Evolutionary conservation across 129 eudicot species (phyloP).

Genomic region (Tagetes patula): DNA sequence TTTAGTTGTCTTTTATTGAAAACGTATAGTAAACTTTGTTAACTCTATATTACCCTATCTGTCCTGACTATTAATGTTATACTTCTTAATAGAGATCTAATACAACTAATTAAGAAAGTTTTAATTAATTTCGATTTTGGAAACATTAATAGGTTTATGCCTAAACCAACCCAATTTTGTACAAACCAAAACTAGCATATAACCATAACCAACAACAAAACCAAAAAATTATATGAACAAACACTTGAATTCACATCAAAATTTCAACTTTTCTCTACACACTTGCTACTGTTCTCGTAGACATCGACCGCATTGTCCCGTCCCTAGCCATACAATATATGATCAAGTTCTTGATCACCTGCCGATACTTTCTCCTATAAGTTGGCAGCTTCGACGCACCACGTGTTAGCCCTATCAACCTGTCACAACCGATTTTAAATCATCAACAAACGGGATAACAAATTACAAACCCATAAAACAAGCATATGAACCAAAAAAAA

Average conservation of each 20-base stretch:
- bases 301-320: constrained; percentile 52
- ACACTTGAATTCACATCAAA: constrained; percentile 25
- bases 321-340: constrained; percentile 44
- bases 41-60: too few species aligned
- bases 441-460: neutral
- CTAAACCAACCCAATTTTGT: constrained; percentile 20
- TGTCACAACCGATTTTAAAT: constrained; percentile 21
- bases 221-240: constrained; percentile 26
- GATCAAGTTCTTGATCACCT: constrained; percentile 66
- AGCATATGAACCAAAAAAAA: neutral
- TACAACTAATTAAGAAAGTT: too few species aligned
- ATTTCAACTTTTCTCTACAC: constrained; percentile 39
- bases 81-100: too few species aligned
- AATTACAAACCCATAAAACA: neutral
- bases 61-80: too few species aligned
- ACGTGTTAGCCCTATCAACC: constrained; percentile 80
- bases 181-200: constrained; percentile 23
- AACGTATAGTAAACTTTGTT: too few species aligned
- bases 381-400: constrained; percentile 84
- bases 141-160: too few species aligned
- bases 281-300: constrained; percentile 55
- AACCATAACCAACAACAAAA: constrained; percentile 9
- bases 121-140: too few species aligned
- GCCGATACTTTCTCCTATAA: constrained; percentile 70
- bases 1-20: too few species aligned